These are phyloP conservation scores for Hyaloperonospora brassicae DNA, from an alignment of 352 stramenopile species.

Conservation along the genomic window DNA sequence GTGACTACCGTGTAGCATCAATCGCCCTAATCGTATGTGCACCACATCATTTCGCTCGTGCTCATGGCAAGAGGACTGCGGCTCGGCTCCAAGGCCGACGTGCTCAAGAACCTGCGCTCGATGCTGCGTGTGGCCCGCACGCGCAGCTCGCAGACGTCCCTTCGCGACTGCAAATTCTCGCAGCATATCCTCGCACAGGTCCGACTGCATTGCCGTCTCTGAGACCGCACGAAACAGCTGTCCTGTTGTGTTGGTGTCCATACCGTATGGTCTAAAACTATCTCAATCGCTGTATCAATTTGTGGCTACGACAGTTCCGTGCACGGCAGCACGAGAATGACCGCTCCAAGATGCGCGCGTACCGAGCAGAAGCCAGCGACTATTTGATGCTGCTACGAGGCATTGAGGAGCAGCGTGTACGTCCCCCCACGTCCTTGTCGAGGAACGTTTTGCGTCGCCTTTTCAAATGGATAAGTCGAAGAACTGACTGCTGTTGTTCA, in stretches of 20 bases:
- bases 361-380: slow-evolving; percentile 63
- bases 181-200: slow-evolving; percentile 73
- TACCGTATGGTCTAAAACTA: background rate
- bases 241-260: background rate
- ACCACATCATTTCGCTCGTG: background rate
- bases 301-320: slow-evolving; percentile 43
- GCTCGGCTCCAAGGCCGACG: slow-evolving; percentile 75
- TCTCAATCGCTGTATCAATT: slow-evolving; percentile 5
- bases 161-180: slow-evolving; percentile 55
- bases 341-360: slow-evolving; percentile 58
- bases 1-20: background rate
- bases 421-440: slow-evolving; percentile 3
- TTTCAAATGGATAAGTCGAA: slow-evolving; percentile 4
- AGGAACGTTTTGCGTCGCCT: background rate
- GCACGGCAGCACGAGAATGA: slow-evolving; percentile 64
- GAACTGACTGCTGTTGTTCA: background rate
- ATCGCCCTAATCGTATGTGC: background rate
- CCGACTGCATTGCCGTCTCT: background rate
- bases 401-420: slow-evolving; percentile 69
- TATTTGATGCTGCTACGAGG: slow-evolving; percentile 60
- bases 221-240: no score
- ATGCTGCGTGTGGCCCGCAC: slow-evolving; percentile 59
- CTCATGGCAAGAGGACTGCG: slow-evolving; percentile 61
- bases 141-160: slow-evolving; percentile 39
- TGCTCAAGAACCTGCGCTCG: slow-evolving; percentile 68